Base-by-base conservation (phyloP, 345 rosid species). In the Lagerstroemia speciosa region DNA sequence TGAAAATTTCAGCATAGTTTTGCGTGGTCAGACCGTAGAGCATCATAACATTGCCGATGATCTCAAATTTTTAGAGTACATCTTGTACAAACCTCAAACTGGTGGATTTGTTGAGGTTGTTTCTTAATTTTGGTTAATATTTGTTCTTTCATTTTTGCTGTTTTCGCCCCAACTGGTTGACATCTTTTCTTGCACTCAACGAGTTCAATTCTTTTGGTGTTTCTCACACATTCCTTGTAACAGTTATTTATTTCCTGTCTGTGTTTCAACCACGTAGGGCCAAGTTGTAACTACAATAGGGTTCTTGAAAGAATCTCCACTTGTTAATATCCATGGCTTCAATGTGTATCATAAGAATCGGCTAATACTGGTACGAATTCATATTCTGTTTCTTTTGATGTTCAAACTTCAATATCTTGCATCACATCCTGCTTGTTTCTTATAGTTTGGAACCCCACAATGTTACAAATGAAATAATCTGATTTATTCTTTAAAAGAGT, bases 291-390 rank as follows among this genome's bases (percentile, higher is more conserved):
- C 96, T 58, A 93, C 96, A 37, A 89, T 93, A 52, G 98, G 98
- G 48, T 93, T 93, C 84, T 70, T 91, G 61, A 91, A 93, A 81
- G 96, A 91, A 76, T 92, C 98, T 78, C 98, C 98, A 20, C 78
- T 76, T 41, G 76, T 91, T 55, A 81, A 75, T 69, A 66, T 91
- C 69, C 90, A 84, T 62, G 98, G 97, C 67, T 93, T 93, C 81
- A 89, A 83, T 69, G 84, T 93, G 61, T 93, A 91, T 76, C 92
- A 93, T 81, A 93, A 86, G 80, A 93, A 93, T 79, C 97, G 98
- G 55, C 81, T 93, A 34, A 89, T 93, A 70, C 78, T 85, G 92
- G 98, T 91, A 74, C 72, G 66, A 73, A 9, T 71, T 64, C 41
- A 71, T 11, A 41, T 50, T 60, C n/a, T 64, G 12, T 11, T 32